Evolutionary conservation across 768 basidiomycete species (phyloP).

Genomic region (Boletus patriciae): DNA sequence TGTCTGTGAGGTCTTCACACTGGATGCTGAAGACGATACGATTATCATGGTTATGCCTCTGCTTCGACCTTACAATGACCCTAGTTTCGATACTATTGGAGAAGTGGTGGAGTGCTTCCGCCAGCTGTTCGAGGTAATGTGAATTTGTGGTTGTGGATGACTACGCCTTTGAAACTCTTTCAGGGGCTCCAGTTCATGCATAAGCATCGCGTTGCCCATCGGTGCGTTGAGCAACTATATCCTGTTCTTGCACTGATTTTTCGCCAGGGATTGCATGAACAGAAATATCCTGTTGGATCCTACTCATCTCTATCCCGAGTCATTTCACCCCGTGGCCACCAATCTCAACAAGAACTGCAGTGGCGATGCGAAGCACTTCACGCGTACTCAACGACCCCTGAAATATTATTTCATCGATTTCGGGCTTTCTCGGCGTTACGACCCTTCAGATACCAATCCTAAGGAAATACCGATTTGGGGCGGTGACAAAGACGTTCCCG

Average conservation of each 20-base stretch:
- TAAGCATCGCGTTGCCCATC: slow-evolving; percentile 13
- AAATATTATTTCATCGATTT: background rate
- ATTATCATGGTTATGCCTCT: slow-evolving; percentile 35
- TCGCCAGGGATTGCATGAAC: slow-evolving; percentile 18
- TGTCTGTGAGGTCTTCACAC: slow-evolving; percentile 16
- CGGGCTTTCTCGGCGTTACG: background rate
- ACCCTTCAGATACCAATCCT: background rate
- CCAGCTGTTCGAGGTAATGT: slow-evolving; percentile 31
- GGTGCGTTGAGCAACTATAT: background rate
- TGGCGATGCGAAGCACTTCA: background rate
- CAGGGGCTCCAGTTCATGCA: slow-evolving; percentile 29
- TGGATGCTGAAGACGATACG: slow-evolving; percentile 4
- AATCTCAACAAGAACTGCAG: background rate
- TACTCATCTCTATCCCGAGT: background rate
- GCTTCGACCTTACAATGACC: slow-evolving; percentile 27
- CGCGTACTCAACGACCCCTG: background rate
- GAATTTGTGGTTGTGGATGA: background rate
- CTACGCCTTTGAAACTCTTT: background rate
- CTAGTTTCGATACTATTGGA: slow-evolving; percentile 25
- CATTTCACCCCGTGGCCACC: background rate
- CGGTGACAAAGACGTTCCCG: background rate
- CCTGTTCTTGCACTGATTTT: background rate
- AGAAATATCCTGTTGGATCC: slow-evolving; percentile 29
- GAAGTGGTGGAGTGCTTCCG: slow-evolving; percentile 25
- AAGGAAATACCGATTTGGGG: background rate